Conservation (phyloP, 805 yeast species). For the Saccharomycopsis schoenii region DNA sequence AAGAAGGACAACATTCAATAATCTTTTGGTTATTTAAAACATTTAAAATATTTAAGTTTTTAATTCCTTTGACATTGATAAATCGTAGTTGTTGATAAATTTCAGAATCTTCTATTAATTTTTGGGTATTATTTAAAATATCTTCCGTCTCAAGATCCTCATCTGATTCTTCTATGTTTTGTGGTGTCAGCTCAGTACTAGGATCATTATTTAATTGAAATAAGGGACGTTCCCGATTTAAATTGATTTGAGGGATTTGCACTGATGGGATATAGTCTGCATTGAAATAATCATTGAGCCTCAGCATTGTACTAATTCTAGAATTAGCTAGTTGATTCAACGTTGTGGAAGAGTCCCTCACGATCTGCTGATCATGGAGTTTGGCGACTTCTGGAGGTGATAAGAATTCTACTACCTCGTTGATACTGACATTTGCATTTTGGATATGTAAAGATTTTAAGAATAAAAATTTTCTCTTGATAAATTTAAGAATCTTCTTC, state of each 20-base stretch:
- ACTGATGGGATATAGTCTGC: not conserved
- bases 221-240: not conserved
- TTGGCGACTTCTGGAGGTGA: conserved; percentile 35
- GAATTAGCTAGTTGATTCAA: not conserved
- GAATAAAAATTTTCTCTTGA: conserved; percentile 11
- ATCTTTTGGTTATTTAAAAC: conserved; percentile 25
- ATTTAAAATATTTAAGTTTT: conserved; percentile 31
- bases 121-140: not conserved
- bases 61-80: conserved; percentile 39
- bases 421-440: conserved; percentile 38
- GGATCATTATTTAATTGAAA: not conserved
- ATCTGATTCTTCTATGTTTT: not conserved
- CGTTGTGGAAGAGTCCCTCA: not conserved
- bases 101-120: not conserved
- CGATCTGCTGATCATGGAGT: not conserved
- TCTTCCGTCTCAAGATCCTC: not conserved
- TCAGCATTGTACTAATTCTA: conserved; percentile 4
- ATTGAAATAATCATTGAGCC: conserved; percentile 9
- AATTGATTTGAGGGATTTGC: not conserved
- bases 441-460: conserved; percentile 23
- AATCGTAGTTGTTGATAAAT: conserved; percentile 25
- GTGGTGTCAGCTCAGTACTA: not conserved
- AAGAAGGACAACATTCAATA: conserved; percentile 24
- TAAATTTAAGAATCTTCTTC: conserved; percentile 1
- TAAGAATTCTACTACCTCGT: conserved; percentile 42